phyloP scores from a whole-genome alignment of 805 yeast species.

The Isabelozyma rhagii region DNA sequence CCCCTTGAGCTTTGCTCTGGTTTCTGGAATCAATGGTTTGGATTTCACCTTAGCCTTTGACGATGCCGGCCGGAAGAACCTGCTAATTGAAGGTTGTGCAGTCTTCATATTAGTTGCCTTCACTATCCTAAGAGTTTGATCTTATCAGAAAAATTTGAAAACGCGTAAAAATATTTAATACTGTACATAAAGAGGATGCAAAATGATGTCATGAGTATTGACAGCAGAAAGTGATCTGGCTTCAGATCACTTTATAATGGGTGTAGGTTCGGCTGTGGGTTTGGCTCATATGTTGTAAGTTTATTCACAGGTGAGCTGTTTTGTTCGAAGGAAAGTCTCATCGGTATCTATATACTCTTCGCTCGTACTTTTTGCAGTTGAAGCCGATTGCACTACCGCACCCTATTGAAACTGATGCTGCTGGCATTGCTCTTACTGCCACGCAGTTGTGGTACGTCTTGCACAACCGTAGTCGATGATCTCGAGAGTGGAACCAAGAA shows the following conservation, averaged over 20 bases:
- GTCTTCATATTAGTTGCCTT: not conserved
- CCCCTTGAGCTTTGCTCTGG: not conserved
- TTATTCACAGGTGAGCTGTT: too few relatives aligned
- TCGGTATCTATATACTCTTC: too few relatives aligned
- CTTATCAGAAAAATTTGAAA: not conserved
- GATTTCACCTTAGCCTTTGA: not conserved
- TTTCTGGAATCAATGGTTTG: not conserved
- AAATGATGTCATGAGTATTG: not conserved
- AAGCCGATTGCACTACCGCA: conserved; percentile 7
- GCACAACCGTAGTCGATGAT: not conserved
- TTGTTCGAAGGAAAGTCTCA: too few relatives aligned
- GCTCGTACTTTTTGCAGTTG: not conserved
- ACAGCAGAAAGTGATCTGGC: too few relatives aligned
- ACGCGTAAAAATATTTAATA: not conserved
- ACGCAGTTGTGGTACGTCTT: not conserved
- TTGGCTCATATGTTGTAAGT: too few relatives aligned
- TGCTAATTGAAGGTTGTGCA: conserved; percentile 5
- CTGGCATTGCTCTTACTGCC: conserved; percentile 8
- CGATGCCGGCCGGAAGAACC: conserved; percentile 6
- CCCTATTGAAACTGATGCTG: conserved; percentile 22
- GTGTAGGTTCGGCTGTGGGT: too few relatives aligned
- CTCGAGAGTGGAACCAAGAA: not conserved
- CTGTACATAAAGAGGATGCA: not conserved
- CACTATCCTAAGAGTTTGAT: not conserved
- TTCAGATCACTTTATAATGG: too few relatives aligned